A percentile compares a stretch with the other conserved stretches of the same genome.
These are phyloP conservation scores for Rhizopogon sp. DNA, from an alignment of 768 basidiomycete genomes.

Conservation along the genomic window DNA sequence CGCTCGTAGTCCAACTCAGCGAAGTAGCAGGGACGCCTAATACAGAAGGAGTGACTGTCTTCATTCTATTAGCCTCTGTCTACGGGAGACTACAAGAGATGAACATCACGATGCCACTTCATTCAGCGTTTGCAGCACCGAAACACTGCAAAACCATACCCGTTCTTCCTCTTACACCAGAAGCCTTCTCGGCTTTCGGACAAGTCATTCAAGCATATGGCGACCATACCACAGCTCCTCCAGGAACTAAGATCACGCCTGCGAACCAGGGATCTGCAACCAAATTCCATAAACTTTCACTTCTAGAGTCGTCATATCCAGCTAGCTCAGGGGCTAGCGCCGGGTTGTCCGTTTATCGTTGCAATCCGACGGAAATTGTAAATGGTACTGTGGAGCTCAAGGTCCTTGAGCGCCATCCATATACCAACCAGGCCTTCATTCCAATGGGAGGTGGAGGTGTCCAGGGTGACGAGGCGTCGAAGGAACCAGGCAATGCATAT, in stretches of 20 bases:
- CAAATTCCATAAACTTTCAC: slow-evolving; percentile 90
- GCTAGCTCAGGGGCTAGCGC: slow-evolving; percentile 47
- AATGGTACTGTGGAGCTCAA: slow-evolving; percentile 54
- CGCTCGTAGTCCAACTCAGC: slow-evolving; percentile 42
- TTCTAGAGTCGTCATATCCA: slow-evolving; percentile 66
- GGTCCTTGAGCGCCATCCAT: slow-evolving; percentile 85
- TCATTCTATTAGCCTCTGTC: too few species aligned
- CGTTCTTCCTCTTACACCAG: slow-evolving; percentile 69
- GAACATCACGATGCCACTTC: slow-evolving; percentile 3
- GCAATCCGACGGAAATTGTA: slow-evolving; percentile 46
- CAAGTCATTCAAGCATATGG: slow-evolving; percentile 87
- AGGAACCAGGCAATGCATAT: slow-evolving; percentile 52
- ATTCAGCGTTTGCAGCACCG: not conserved
- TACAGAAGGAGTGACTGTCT: too few species aligned
- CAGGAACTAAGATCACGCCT: slow-evolving; percentile 63
- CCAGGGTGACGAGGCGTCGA: slow-evolving; percentile 39
- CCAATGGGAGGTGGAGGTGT: slow-evolving; percentile 72
- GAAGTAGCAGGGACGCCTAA: not conserved
- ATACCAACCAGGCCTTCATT: slow-evolving; percentile 89
- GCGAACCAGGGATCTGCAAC: slow-evolving; percentile 88
- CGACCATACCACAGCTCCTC: slow-evolving; percentile 61
- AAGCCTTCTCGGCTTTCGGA: slow-evolving; percentile 86
- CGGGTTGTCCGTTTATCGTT: slow-evolving; percentile 82
- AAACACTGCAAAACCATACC: slow-evolving; percentile 32
- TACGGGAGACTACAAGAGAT: not conserved